Evolutionary conservation across 2,329 filamentous ascomycete genomes (phyloP).

Genomic region (Corinectria fuckeliana): DNA sequence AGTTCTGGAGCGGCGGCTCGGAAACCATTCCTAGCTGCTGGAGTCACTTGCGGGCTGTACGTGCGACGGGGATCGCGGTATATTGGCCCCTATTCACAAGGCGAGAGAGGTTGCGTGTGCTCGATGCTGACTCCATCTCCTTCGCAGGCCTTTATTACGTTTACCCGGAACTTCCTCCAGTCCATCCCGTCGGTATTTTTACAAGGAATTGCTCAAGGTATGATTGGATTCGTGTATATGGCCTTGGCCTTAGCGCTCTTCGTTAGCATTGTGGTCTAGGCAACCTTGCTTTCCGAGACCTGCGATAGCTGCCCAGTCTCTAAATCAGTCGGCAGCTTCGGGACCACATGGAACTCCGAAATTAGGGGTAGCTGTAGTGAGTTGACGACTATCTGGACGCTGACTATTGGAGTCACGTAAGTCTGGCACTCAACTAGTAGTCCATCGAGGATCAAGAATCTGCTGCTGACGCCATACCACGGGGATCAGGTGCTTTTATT

Average conservation of each 20-base stretch:
- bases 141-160: constrained; percentile 2
- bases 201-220: neutral
- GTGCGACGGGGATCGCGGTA: constrained; percentile 3
- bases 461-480: neutral
- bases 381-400: neutral
- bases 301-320: neutral
- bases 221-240: neutral
- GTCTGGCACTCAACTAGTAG: neutral
- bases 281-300: constrained; percentile 1
- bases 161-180: constrained; percentile 8
- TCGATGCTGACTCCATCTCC: neutral
- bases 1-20: neutral
- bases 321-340: neutral
- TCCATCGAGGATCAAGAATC: neutral
- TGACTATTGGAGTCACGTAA: constrained; percentile 1
- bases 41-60: neutral
- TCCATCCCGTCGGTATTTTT: constrained; percentile 1
- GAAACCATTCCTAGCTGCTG: neutral
- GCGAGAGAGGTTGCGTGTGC: neutral
- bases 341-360: neutral
- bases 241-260: neutral
- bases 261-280: neutral
- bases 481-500: neutral
- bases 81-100: neutral
- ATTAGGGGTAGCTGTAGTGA: neutral